Conservation (phyloP, 805 yeast genomes). For the Brettanomyces custersianus region DNA sequence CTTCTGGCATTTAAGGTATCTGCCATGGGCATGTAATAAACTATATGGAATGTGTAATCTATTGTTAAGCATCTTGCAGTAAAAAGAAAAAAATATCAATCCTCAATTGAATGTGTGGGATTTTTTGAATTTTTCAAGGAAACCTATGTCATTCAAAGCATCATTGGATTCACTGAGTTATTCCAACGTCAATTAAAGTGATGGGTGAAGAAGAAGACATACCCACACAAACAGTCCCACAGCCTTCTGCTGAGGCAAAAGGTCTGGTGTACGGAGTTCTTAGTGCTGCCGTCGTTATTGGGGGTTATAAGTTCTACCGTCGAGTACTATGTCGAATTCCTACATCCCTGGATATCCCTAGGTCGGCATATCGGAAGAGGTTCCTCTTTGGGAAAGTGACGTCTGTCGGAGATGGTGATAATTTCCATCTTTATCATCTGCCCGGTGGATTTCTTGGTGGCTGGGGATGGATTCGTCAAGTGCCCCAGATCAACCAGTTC, state of each 20-base stretch:
- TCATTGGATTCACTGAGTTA: no score
- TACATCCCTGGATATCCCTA: slow-evolving; percentile 43
- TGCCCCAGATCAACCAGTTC: slow-evolving; percentile 45
- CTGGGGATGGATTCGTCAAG: slow-evolving; percentile 82
- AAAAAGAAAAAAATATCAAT: no score
- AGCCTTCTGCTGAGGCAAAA: neutral
- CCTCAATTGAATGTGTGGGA: no score
- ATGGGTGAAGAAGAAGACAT: no score
- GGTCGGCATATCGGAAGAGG: slow-evolving; percentile 30
- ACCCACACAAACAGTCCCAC: no score
- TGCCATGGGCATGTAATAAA: no score
- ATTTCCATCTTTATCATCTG: slow-evolving; percentile 83
- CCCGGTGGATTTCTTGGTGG: slow-evolving; percentile 88
- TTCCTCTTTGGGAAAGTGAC: slow-evolving; percentile 68
- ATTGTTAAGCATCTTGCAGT: no score
- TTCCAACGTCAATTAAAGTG: no score
- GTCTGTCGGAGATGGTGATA: slow-evolving; percentile 93
- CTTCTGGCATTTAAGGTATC: no score
- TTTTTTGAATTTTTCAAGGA: no score
- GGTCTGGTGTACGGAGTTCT: slow-evolving; percentile 23
- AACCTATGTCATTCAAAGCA: no score
- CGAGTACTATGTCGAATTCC: slow-evolving; percentile 41
- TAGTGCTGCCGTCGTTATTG: slow-evolving; percentile 26
- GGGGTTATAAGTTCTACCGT: slow-evolving; percentile 35
- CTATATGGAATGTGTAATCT: no score